Conservation (phyloP, 768 basidiomycete genomes). For the Mycena sanguinolenta region DNA sequence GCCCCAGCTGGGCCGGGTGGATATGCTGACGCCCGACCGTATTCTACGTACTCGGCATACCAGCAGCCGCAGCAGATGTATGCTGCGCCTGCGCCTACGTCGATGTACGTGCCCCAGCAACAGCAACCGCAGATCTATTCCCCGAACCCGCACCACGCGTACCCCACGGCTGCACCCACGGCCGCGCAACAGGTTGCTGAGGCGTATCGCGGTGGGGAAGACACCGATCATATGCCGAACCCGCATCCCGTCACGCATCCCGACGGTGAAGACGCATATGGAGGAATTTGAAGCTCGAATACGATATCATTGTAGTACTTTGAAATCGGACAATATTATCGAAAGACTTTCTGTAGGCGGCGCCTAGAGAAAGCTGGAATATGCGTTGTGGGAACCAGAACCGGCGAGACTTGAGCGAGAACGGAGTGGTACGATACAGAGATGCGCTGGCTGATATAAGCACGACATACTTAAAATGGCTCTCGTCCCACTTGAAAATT, state of each 20-base stretch:
- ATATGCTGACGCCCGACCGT: background rate
- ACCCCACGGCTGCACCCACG: slow-evolving; percentile 27
- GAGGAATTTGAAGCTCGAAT: slow-evolving; percentile 15
- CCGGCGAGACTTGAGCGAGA: slow-evolving; percentile 9
- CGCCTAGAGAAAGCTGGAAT: too few relatives aligned
- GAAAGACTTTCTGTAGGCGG: too few relatives aligned
- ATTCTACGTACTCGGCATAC: background rate
- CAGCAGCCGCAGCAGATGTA: background rate
- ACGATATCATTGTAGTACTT: slow-evolving; percentile 19
- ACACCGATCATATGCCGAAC: slow-evolving; percentile 4
- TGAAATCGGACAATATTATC: too few relatives aligned
- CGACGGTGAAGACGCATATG: slow-evolving; percentile 22
- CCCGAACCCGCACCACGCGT: slow-evolving; percentile 24
- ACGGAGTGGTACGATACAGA: slow-evolving; percentile 16
- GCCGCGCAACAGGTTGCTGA: slow-evolving; percentile 25
- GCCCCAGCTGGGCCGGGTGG: background rate
- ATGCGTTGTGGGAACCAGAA: slow-evolving; percentile 1
- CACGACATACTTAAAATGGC: slow-evolving; percentile 17
- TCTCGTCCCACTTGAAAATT: slow-evolving; percentile 1
- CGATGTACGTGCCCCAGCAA: background rate
- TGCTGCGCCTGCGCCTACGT: too few relatives aligned
- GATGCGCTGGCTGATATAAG: background rate
- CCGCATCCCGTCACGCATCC: slow-evolving; percentile 14
- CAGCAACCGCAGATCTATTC: slow-evolving; percentile 24
- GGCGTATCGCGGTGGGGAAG: slow-evolving; percentile 22